Conservation (phyloP, 2,329 filamentous ascomycete genomes). For the Botryosphaeria dothidea region DNA sequence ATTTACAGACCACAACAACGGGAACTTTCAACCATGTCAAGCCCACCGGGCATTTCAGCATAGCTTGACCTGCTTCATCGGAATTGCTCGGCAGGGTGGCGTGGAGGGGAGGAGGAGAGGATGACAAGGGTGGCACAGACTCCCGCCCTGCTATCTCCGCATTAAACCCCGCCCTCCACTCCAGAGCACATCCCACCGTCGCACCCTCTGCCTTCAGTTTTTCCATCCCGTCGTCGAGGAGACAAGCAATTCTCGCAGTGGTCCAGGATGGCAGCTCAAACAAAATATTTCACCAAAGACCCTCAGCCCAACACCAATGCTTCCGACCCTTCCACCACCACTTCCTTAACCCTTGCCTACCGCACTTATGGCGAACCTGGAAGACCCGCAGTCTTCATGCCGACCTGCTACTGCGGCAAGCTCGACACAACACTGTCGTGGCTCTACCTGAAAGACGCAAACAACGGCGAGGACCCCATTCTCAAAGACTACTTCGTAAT, state of each 20-base stretch:
- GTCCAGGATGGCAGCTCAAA: slow-evolving; percentile 23
- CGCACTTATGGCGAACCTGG: slow-evolving; percentile 43
- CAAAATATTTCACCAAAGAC: slow-evolving; percentile 27
- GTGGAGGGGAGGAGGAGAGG: neutral
- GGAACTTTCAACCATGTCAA: no score
- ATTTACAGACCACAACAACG: no score
- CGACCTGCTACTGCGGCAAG: slow-evolving; percentile 57
- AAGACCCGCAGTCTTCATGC: slow-evolving; percentile 40
- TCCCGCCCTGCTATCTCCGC: neutral
- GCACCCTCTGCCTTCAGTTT: neutral
- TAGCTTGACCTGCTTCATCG: no score
- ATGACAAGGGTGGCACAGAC: neutral
- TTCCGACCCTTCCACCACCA: slow-evolving; percentile 24
- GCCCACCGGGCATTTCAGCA: no score
- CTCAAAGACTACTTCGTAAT: slow-evolving; percentile 49
- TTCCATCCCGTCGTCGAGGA: neutral
- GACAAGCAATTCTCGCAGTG: no score
- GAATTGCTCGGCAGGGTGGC: neutral
- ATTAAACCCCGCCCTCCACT: neutral
- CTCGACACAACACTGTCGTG: slow-evolving; percentile 54
- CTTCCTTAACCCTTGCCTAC: slow-evolving; percentile 41
- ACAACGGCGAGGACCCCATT: slow-evolving; percentile 30
- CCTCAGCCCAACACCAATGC: slow-evolving; percentile 28
- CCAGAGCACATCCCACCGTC: neutral
- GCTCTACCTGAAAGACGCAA: slow-evolving; percentile 39